phyloP scores from a whole-genome alignment of 2,329 filamentous ascomycete species.

The Lomentospora prolificans region DNA sequence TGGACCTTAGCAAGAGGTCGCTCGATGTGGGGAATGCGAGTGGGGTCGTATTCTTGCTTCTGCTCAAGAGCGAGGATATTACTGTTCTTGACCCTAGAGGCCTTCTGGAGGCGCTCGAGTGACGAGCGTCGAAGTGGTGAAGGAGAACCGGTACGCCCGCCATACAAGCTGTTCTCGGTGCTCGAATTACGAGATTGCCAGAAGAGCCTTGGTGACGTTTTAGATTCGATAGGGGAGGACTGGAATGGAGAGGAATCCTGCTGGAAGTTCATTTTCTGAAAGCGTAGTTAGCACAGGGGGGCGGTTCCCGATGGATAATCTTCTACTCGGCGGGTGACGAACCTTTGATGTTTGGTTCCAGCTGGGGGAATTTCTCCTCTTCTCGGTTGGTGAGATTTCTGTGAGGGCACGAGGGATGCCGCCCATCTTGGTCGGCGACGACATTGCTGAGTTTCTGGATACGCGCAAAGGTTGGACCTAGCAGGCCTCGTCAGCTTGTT shows the following conservation, averaged over 20 bases:
- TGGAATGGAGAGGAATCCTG: constrained; percentile 78
- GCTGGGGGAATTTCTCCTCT: constrained; percentile 84
- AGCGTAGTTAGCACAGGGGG: constrained; percentile 20
- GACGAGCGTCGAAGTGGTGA: constrained; percentile 75
- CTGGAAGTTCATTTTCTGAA: constrained; percentile 56
- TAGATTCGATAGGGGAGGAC: constrained; percentile 61
- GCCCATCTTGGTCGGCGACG: constrained; percentile 56
- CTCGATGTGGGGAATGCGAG: constrained; percentile 66
- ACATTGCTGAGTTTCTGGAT: constrained; percentile 53
- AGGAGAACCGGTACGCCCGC: constrained; percentile 49
- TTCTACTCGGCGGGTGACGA: constrained; percentile 18
- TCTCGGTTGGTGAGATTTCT: constrained; percentile 79
- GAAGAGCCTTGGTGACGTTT: constrained; percentile 73
- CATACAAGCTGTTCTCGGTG: constrained; percentile 59
- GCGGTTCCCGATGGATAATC: constrained; percentile 2
- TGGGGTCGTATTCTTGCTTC: constrained; percentile 85
- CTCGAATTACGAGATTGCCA: constrained; percentile 73
- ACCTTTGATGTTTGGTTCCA: constrained; percentile 73
- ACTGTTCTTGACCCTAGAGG: constrained; percentile 94
- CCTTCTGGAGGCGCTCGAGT: constrained; percentile 89
- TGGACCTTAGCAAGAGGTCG: constrained; percentile 71
- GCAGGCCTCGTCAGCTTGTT: background rate
- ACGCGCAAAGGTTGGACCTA: constrained; percentile 73
- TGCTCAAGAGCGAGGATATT: constrained; percentile 91
- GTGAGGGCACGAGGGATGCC: constrained; percentile 66